Percentiles rank a stretch among this genome's conserved stretches.
Conservation (phyloP, 2,329 filamentous ascomycete species). For the Epichloe glyceriae region DNA sequence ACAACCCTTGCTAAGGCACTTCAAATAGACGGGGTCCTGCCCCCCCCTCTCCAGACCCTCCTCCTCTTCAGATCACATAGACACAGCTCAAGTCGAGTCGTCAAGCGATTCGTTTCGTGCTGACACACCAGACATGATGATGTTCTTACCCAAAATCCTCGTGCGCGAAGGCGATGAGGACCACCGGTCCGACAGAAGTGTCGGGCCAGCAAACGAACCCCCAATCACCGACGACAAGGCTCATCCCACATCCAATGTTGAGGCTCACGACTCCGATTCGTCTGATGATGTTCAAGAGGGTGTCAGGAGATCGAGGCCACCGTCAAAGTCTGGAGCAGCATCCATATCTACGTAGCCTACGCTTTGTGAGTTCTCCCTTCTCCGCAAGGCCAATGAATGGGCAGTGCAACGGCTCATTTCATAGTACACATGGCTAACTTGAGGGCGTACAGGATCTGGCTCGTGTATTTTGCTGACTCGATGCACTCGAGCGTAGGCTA, state of each 20-base stretch:
- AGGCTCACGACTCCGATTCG: background rate
- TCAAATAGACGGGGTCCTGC: background rate
- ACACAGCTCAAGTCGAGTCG: background rate
- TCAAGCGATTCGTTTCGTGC: background rate
- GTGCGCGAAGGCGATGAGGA: background rate
- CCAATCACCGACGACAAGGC: background rate
- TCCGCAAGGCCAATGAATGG: background rate
- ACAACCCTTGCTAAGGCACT: background rate
- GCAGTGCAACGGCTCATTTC: background rate
- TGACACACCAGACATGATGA: background rate
- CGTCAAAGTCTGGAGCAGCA: constrained; percentile 1
- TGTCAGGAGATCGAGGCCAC: background rate
- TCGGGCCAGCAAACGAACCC: background rate
- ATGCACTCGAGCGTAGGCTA: constrained; percentile 2
- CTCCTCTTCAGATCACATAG: background rate
- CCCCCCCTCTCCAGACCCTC: background rate
- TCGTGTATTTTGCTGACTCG: constrained; percentile 4
- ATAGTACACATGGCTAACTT: constrained; percentile 17
- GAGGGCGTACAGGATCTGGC: constrained; percentile 1
- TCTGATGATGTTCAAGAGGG: background rate
- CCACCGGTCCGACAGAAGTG: background rate
- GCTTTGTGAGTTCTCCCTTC: background rate
- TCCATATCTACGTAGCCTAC: background rate
- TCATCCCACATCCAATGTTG: background rate
- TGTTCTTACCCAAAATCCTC: constrained; percentile 3